Percentiles rank a stretch among this genome's conserved stretches.
These are phyloP conservation scores for Ophiostoma sp. DNA, from an alignment of 2,329 filamentous ascomycete genomes.

Conservation along the genomic window DNA sequence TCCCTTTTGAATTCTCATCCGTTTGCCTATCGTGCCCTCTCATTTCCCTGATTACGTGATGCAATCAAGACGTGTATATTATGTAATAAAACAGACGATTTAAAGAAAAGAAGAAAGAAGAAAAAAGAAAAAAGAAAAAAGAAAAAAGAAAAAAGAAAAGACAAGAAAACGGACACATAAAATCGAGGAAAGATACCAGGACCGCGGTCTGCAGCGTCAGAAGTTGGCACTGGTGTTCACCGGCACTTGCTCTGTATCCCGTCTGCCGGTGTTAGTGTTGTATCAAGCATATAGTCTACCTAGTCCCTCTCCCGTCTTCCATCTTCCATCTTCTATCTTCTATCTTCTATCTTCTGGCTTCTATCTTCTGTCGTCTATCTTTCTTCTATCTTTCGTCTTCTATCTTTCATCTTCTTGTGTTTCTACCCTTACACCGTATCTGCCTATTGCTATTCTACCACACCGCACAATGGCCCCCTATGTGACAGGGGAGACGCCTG, in stretches of 20 bases:
- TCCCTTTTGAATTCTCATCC: not conserved
- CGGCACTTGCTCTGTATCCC: too few relatives aligned
- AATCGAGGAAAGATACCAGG: not conserved
- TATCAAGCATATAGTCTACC: not conserved
- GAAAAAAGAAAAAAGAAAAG: not conserved
- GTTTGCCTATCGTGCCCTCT: not conserved
- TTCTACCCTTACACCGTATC: not conserved
- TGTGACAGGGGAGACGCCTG: not conserved
- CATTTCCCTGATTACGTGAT: not conserved
- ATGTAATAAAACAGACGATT: not conserved
- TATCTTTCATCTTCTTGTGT: not conserved
- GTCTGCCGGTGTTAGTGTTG: not conserved
- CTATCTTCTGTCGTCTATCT: not conserved
- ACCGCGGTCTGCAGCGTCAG: conserved; percentile 4
- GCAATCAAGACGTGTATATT: not conserved
- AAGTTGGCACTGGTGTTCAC: conserved; percentile 2
- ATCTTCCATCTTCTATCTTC: not conserved
- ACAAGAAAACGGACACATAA: not conserved
- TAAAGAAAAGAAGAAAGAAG: not conserved
- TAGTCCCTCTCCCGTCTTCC: not conserved
- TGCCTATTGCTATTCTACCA: not conserved
- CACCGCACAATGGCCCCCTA: conserved; percentile 4
- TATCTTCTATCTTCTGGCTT: not conserved
- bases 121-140: not conserved
- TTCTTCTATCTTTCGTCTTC: not conserved